Evolutionary conservation across 768 basidiomycete species (phyloP), one percentile per base, ranked within the genome.

Genomic region (Lepiota brunneoincarnata): DNA sequence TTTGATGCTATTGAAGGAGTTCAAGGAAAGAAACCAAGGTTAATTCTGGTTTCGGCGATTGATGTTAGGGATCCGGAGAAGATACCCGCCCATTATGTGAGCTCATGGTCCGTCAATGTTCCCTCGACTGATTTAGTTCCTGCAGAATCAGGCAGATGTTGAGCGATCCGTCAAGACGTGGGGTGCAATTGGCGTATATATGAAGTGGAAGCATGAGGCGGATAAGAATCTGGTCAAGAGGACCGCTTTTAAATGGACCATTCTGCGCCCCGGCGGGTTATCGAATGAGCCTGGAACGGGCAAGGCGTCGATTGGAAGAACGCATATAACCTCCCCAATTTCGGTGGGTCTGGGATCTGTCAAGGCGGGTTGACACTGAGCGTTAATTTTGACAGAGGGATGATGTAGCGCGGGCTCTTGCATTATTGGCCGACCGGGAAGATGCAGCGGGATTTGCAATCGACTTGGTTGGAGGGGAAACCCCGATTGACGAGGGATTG

Each of bases 1-100:
- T 87, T 82, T 59, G 84, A 87, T 62, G 86, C 84, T 0, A 71
- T 88, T 47, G 84, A 86, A 63, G 67, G 42, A 1, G 67, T 81
- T 2, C 59, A 75, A 44, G 71, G 72, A 1, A 46, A 58, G 17
- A 76, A 75, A 53, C 82, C 82, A 42, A 67, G 81, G 53, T 62
- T 86, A 43, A 73, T 87, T 35, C 64, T 83, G 54, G 77, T 87
- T 35, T 83, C 82, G 11, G 78, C 79, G 1, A 68, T 83, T 17
- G 84, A 86, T 62, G 62, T 80, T 0, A 69, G 84, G 26, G 71
- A 83, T 60, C 74, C 73, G 18, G 68, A 73, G 18, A 72, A 70
- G 57, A 66, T 76, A 5, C 81, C 81, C 10, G 66, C 67, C 1
- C 76, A 81, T 58, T 83, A 81, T 58, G 81, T 79, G 10, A n/a